Base-by-base conservation (phyloP, 1,284 basidiomycete species). In the Vanrija sp. region DNA sequence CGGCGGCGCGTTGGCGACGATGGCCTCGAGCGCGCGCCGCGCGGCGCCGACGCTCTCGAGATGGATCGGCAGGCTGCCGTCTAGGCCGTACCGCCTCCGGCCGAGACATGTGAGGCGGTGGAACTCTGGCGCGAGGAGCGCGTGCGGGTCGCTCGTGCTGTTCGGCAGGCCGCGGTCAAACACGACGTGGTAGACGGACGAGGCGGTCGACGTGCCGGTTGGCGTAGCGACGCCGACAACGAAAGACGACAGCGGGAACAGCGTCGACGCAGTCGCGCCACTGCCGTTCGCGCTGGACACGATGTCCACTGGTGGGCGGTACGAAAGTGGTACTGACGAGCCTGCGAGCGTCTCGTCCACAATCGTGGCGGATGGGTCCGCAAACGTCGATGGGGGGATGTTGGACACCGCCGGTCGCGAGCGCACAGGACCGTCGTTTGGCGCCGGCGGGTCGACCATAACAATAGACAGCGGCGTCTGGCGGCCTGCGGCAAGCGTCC, bases 281-380 rank as follows among this genome's bases (percentile, higher is more conserved):
- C 25, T 12, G 23, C 28, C 29, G 14, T 42, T 8, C 50, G 39
- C 47, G 25, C 25, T 42, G 44, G 34, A 19, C 29, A 43, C 43
- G 14, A 38, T 52, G 21, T 44, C 44, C 7, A 66, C 50, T 0
- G 64, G 55, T 6, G 63, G 14, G 15, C 65, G 65, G 15, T 60
- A 51, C 4, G 57, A 18, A 2, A 67, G 55, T 4, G 54, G 34
- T 21, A 58, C 46, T 5, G 50, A 28, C 1, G 50, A 47, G 10
- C 44, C 65, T 0, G 56, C 39, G 12, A 72, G 60, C 3, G 66
- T 63, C 38, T 71, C 62, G 62, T 73, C 69, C 18, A 71, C 57
- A 18, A 74, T 61, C 5, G 54, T 44, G 3, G 71, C 63, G 1
- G 52, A 42, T 1, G 67, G 62, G 55, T 74, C 71, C 21, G 50